Evolutionary conservation across 768 basidiomycete species (phyloP), one percentile per base, ranked within the genome.

Genomic region (Cystobasidium onofrii): DNA sequence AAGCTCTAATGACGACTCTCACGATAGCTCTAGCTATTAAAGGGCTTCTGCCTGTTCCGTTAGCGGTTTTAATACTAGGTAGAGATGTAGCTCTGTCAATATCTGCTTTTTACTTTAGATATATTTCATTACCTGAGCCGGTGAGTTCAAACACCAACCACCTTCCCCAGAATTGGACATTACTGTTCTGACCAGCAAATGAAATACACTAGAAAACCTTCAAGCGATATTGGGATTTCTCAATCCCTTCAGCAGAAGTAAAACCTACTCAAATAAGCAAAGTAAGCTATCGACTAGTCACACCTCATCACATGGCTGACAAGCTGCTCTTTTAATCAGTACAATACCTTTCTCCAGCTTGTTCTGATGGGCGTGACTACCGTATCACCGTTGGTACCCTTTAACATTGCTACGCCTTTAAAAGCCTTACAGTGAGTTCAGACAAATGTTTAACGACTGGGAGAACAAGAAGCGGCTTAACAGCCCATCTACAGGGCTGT

Each of bases 191-290:
- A n/a, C n/a, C n/a, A n/a, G n/a, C n/a, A n/a, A n/a, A n/a, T n/a
- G n/a, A n/a, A n/a, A n/a, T n/a, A n/a, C n/a, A n/a, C n/a, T 80
- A 94, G 90, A 91, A 91, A 91, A 96, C 93, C 0, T 89, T 92
- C 79, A 80, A 83, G 29, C 87, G 96, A 39, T 99, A 98, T 82
- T 99, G 94, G 91, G 91, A 97, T 80, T 91, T 96, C 75, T 90
- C 90, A 12, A 87, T 96, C 64, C 92, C 96, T 0, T 95, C 93
- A 0, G 95, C 92, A 0, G 94, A 96, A 81, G 92, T 98, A 15
- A 87, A 87, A 34, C 95, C 95, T 0, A 98, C 96, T 13, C 82
- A 81, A n/a, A 93, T 99, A 64, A 95, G 92, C 84, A 98, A 95
- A 34, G 69, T 71, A 46, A n/a, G 84, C 91, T 89, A 61, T 64